A percentile compares a stretch with the other conserved stretches of the same genome.
Evolutionary conservation across 371 early-diverging fungal genomes (phyloP).

Genomic region (Umbelopsis sp.): DNA sequence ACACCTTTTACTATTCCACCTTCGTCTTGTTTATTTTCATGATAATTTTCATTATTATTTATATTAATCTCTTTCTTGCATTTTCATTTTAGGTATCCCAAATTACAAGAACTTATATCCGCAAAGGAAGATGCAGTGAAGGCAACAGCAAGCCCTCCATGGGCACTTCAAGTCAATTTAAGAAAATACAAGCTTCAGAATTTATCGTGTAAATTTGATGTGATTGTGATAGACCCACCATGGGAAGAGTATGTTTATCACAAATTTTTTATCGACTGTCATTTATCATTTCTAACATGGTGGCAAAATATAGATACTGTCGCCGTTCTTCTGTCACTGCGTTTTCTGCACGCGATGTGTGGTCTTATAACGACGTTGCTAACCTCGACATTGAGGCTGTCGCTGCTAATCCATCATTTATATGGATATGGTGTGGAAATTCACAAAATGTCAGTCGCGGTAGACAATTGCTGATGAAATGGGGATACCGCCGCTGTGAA

Average conservation of each 20-base stretch:
- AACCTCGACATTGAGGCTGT: slow-evolving; percentile 46
- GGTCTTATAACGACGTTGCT: slow-evolving; percentile 53
- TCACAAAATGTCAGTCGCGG: slow-evolving; percentile 51
- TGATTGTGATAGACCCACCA: slow-evolving; percentile 58
- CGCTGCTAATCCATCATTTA: slow-evolving; percentile 53
- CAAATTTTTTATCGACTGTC: not conserved
- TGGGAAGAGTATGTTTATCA: slow-evolving; percentile 38
- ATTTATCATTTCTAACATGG: not conserved
- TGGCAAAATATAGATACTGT: slow-evolving; percentile 21
- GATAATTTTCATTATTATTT: too few relatives aligned
- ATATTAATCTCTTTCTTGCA: too few relatives aligned
- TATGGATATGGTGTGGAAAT: slow-evolving; percentile 56
- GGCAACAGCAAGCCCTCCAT: slow-evolving; percentile 39
- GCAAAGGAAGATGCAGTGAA: slow-evolving; percentile 39
- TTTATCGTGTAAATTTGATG: slow-evolving; percentile 39
- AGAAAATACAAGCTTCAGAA: slow-evolving; percentile 36
- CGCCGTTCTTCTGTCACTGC: slow-evolving; percentile 27
- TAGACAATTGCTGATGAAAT: slow-evolving; percentile 47
- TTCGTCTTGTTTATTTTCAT: too few relatives aligned
- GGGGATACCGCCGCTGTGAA: slow-evolving; percentile 62
- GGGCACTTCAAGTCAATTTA: slow-evolving; percentile 43
- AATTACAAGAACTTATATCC: slow-evolving; percentile 39
- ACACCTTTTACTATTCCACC: too few relatives aligned
- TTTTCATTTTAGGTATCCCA: slow-evolving; percentile 38
- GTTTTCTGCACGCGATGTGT: slow-evolving; percentile 25